A percentile compares a stretch with the other conserved stretches of the same genome.
Conservation (phyloP, 176 grass and related monocot species). For the Oryza officinalis region DNA sequence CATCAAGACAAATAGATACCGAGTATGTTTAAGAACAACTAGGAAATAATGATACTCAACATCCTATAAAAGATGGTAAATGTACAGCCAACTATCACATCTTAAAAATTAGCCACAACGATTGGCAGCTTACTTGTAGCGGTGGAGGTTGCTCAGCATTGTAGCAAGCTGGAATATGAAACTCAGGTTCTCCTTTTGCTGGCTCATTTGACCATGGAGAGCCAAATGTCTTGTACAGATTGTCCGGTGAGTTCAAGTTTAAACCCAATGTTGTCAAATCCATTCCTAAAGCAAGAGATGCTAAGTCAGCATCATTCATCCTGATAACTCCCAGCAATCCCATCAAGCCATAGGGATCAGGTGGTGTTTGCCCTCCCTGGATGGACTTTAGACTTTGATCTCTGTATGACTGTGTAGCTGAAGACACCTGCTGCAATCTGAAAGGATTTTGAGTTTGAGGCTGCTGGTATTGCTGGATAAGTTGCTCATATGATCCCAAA, state of each 20-base stretch:
- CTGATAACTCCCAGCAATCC: conserved; percentile 80
- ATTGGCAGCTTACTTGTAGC: conserved; percentile 52
- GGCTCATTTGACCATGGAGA: conserved; percentile 91
- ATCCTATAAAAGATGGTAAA: not conserved
- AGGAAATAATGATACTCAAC: not conserved
- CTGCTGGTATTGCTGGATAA: conserved; percentile 88
- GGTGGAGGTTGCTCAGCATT: conserved; percentile 56
- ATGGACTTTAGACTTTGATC: conserved; percentile 76
- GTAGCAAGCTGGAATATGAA: conserved; percentile 80
- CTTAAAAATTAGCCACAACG: conserved; percentile 14
- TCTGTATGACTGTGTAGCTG: conserved; percentile 67
- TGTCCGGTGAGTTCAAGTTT: conserved; percentile 88
- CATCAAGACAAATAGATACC: conserved; percentile 24
- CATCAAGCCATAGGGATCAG: conserved; percentile 83
- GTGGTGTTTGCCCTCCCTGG: conserved; percentile 52
- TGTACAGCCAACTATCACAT: not conserved
- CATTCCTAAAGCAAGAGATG: conserved; percentile 92
- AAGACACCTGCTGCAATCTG: conserved; percentile 77
- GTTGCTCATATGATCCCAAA: conserved; percentile 82
- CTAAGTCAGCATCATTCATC: conserved; percentile 73
- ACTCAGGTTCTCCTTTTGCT: conserved; percentile 86
- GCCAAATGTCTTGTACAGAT: conserved; percentile 93
- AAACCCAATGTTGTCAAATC: conserved; percentile 86
- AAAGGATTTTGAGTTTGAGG: conserved; percentile 72
- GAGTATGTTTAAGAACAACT: not conserved